Conservation (phyloP, 345 rosid species). For the Salix udensis region DNA sequence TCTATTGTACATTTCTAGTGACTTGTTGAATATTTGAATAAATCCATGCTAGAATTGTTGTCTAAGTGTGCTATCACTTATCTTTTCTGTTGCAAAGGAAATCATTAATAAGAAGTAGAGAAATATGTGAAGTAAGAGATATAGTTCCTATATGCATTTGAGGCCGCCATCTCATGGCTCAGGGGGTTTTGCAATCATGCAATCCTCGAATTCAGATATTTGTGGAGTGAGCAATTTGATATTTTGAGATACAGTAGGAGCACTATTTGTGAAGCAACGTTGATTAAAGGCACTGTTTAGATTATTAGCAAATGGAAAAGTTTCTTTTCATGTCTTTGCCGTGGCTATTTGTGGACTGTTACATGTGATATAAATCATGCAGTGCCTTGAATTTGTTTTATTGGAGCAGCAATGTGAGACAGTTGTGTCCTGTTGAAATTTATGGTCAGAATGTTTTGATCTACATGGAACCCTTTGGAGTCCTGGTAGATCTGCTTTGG, state of each 20-base stretch:
- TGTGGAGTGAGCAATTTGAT: neutral
- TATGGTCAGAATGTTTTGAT: neutral
- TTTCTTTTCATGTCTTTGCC: neutral
- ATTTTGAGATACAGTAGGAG: neutral
- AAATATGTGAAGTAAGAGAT: neutral
- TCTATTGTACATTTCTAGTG: neutral
- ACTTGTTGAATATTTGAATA: slow-evolving; percentile 1
- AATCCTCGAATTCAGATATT: neutral
- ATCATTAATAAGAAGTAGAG: neutral
- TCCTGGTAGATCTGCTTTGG: neutral
- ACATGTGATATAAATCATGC: neutral
- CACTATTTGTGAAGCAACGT: neutral
- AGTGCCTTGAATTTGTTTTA: neutral
- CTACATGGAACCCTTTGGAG: neutral
- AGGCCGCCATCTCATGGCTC: neutral
- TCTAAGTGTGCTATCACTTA: neutral
- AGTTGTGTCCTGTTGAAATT: neutral
- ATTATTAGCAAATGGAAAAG: neutral
- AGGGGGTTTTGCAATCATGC: neutral
- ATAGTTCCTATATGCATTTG: neutral
- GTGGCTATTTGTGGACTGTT: neutral
- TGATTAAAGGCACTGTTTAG: neutral
- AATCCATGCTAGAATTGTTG: neutral
- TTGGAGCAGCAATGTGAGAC: neutral
- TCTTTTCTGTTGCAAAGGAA: neutral